Base-by-base conservation (phyloP, 2,329 filamentous ascomycete species). In the Cladosporium halotolerans region DNA sequence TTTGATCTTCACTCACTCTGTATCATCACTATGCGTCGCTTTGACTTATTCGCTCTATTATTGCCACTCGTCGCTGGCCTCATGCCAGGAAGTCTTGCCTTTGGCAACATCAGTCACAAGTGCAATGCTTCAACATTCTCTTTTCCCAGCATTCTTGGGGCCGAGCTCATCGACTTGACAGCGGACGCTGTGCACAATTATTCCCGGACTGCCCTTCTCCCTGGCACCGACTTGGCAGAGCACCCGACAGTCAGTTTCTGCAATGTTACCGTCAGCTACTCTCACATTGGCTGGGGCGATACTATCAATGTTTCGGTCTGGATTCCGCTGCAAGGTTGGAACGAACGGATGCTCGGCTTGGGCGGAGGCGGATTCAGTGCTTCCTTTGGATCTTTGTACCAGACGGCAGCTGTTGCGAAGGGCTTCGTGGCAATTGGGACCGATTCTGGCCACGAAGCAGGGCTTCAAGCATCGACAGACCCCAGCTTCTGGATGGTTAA, bases 321-420 rank as follows among this genome's bases (percentile, higher is more conserved):
- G 63, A 62, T 72, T 4, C 69, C 69, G 0, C 57, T 66, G 1
- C 36, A 47, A 2, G 38, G 56, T 43, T 62, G 68, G 68, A 67
- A 64, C 54, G 63, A 65, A 1, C 65, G 67, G 0, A 60, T 74
- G 11, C 58, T 64, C 42, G 68, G 60, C 10, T 55, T 63, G 0
- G 72, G 72, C 2, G 72, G 73, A 3, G 71, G 68, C 16, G 64
- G 69, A 31, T 62, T 57, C 39, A 47, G 53, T 60, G 61, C 49
- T 53, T 39, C 28, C 8, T 23, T 28, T 18, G 45, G 45, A 7
- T 10, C 28, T 9, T 53, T 6, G 48, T 57, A 19, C 55, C 57
- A 16, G 48, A 56, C 23, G 61, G 62, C 4, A 57, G 66, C 52
- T 57, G 57, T 40, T 58, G 48, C 51, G 1, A 45, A 55, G 19